Conservation (phyloP, 441 rosid genomes). For the Adansonia grandidieri region DNA sequence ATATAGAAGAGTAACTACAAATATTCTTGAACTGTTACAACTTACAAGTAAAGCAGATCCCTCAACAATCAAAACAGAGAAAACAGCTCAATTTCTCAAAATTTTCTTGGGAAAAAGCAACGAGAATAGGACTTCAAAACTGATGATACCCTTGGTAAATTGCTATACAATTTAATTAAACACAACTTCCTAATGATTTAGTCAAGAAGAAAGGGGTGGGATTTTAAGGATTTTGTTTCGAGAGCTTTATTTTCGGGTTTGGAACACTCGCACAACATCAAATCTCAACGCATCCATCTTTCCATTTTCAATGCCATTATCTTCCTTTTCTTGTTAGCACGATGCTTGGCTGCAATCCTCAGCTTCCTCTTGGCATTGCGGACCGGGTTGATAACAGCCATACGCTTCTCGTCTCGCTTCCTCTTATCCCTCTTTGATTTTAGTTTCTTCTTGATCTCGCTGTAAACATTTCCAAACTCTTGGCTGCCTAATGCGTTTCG, state of each 20-base stretch:
- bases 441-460: slow-evolving; percentile 63
- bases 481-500: slow-evolving; percentile 60
- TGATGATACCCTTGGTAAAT: not conserved
- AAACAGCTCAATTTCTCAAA: not conserved
- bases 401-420: slow-evolving; percentile 74
- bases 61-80: not conserved
- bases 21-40: not conserved
- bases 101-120: not conserved
- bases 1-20: not conserved
- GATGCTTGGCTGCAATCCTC: slow-evolving; percentile 73
- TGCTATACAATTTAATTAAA: not conserved
- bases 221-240: not conserved
- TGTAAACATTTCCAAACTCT: slow-evolving; percentile 57
- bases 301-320: slow-evolving; percentile 66
- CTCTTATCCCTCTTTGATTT: slow-evolving; percentile 76
- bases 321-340: slow-evolving; percentile 82
- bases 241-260: no score
- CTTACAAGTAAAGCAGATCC: not conserved
- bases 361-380: slow-evolving; percentile 90
- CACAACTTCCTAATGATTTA: slow-evolving; percentile 1
- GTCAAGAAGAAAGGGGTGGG: not conserved
- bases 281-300: slow-evolving; percentile 50
- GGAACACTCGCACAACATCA: no score
- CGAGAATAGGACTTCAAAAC: not conserved
- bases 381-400: slow-evolving; percentile 85